Conservation (phyloP, 1,284 basidiomycete species). For the Phylloboletellus chloephorus region DNA sequence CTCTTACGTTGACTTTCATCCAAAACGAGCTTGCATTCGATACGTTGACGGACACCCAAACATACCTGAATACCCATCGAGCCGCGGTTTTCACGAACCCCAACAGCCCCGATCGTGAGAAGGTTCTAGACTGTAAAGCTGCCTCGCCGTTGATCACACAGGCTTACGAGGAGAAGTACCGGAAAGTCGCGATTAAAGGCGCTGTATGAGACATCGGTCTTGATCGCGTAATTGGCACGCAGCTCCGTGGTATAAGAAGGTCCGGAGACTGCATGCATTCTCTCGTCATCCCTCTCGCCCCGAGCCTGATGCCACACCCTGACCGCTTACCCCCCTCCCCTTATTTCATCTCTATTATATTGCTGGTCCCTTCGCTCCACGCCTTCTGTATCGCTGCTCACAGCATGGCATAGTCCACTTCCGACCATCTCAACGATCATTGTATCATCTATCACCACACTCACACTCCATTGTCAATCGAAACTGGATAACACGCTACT, state of each 20-base stretch:
- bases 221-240: conserved; percentile 4
- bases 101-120: conserved; percentile 50
- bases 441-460: conserved; percentile 9
- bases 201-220: conserved; percentile 40
- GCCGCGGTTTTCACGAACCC: conserved; percentile 69
- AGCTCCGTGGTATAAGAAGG: conserved; percentile 17
- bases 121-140: conserved; percentile 64
- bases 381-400: conserved; percentile 5
- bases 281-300: conserved; percentile 12
- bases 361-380: conserved; percentile 9
- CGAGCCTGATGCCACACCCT: too few relatives aligned
- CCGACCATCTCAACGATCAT: conserved; percentile 2
- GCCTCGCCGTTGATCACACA: conserved; percentile 48
- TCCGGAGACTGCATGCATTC: conserved; percentile 11
- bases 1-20: conserved; percentile 74
- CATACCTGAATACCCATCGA: conserved; percentile 70
- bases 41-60: conserved; percentile 52
- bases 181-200: conserved; percentile 71
- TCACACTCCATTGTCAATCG: conserved; percentile 3
- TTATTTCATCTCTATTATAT: conserved; percentile 8
- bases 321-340: background rate
- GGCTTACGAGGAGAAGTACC: conserved; percentile 69
- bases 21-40: conserved; percentile 84
- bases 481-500: conserved; percentile 3
- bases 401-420: conserved; percentile 2